phyloP scores from a whole-genome alignment of 768 basidiomycete species.

The Multifurca ochricompacta region DNA sequence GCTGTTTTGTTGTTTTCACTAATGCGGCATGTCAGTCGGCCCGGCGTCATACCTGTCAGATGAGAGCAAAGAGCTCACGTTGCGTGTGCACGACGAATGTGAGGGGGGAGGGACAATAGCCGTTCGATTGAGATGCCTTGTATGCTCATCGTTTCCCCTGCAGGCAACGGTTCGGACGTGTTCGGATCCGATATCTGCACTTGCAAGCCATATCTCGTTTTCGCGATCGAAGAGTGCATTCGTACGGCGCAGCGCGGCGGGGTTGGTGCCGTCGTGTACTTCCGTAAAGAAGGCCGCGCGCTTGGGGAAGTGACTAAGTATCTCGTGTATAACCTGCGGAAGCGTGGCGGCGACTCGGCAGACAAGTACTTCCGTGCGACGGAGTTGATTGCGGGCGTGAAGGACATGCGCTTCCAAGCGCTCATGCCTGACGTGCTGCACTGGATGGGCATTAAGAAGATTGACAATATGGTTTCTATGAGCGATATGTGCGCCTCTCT shows the following conservation, averaged over 20 bases:
- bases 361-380: slow-evolving; percentile 93
- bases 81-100: slow-evolving; percentile 95
- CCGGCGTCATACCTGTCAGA: slow-evolving; percentile 73
- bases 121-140: background rate
- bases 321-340: slow-evolving; percentile 93
- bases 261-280: slow-evolving; percentile 90
- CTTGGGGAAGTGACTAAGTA: slow-evolving; percentile 94
- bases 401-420: slow-evolving; percentile 92
- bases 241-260: slow-evolving; percentile 77
- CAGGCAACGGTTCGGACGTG: slow-evolving; percentile 90
- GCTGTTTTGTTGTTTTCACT: too few relatives aligned
- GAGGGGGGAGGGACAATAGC: too few relatives aligned
- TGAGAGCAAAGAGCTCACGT: slow-evolving; percentile 68
- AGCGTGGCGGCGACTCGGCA: slow-evolving; percentile 88
- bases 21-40: slow-evolving; percentile 59
- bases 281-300: slow-evolving; percentile 89
- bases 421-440: slow-evolving; percentile 95
- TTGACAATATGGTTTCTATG: slow-evolving; percentile 87
- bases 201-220: slow-evolving; percentile 88
- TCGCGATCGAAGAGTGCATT: slow-evolving; percentile 91
- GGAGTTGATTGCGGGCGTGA: slow-evolving; percentile 88
- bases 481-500: slow-evolving; percentile 58
- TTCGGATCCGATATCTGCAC: slow-evolving; percentile 92
- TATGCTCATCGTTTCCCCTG: background rate
- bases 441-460: slow-evolving; percentile 88